These are phyloP conservation scores for Boletellus emodensis DNA, from an alignment of 768 basidiomycete species.

Conservation along the genomic window DNA sequence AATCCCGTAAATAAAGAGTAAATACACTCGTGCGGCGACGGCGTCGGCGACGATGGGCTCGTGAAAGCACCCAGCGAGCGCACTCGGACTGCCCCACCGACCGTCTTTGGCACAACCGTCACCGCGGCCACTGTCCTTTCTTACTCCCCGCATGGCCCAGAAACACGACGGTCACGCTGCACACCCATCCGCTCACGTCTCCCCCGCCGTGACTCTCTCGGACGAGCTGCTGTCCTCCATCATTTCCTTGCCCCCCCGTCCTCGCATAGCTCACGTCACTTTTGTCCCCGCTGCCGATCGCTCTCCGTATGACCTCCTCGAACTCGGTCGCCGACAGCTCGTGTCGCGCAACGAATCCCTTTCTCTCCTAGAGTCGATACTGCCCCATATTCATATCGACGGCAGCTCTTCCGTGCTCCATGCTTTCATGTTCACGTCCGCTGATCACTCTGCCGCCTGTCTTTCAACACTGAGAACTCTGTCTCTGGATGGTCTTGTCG, in stretches of 20 bases:
- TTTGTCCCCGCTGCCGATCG: constrained; percentile 34
- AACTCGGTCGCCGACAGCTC: constrained; percentile 51
- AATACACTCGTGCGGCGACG: constrained; percentile 9
- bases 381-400: constrained; percentile 48
- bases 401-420: constrained; percentile 46
- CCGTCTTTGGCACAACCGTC: too few relatives aligned
- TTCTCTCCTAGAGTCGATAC: constrained; percentile 45
- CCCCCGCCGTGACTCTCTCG: constrained; percentile 32
- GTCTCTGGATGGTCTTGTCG: constrained; percentile 45
- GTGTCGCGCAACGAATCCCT: constrained; percentile 36
- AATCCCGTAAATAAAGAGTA: constrained; percentile 10
- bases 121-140: not conserved
- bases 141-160: constrained; percentile 24
- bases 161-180: constrained; percentile 14
- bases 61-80: constrained; percentile 15
- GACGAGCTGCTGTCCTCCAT: constrained; percentile 45
- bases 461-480: constrained; percentile 35
- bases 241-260: constrained; percentile 41
- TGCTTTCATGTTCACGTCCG: constrained; percentile 51
- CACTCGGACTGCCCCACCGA: constrained; percentile 6
- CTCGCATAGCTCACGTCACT: constrained; percentile 44
- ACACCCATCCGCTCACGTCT: constrained; percentile 12
- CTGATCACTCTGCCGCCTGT: constrained; percentile 28
- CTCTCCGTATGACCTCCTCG: constrained; percentile 41
- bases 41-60: constrained; percentile 25